Conservation (phyloP, 179 eudicot species). For the Beta lomatogona region DNA sequence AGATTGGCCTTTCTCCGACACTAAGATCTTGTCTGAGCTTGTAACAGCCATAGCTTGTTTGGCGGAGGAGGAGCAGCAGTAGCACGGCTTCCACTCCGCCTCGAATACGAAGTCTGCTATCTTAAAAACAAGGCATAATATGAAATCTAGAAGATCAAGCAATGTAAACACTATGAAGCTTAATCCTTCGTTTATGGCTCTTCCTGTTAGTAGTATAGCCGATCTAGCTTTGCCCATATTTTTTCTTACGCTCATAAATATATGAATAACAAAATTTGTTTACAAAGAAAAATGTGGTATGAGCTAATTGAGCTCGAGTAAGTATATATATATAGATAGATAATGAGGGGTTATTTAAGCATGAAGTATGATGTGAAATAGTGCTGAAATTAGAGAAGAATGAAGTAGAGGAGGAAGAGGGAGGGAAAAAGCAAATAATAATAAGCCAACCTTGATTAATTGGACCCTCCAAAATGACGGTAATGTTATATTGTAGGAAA, state of each 20-base stretch:
- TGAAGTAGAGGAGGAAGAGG: neutral
- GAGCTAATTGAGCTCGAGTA: neutral
- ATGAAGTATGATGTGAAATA: neutral
- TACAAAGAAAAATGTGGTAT: neutral
- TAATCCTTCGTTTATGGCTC: conserved; percentile 46
- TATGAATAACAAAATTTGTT: neutral
- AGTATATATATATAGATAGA: neutral
- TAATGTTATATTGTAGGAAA: neutral
- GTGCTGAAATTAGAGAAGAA: neutral
- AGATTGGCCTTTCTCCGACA: conserved; percentile 59
- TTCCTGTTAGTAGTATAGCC: conserved; percentile 39
- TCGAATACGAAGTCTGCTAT: conserved; percentile 62
- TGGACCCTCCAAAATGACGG: conserved; percentile 20
- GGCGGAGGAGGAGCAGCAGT: conserved; percentile 55
- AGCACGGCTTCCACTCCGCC: conserved; percentile 79
- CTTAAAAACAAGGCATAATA: conserved; percentile 62
- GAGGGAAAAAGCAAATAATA: neutral
- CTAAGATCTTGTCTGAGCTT: conserved; percentile 59
- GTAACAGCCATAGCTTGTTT: conserved; percentile 38
- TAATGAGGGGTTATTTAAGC: neutral
- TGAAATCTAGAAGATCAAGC: conserved; percentile 62
- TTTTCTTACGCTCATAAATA: conserved; percentile 9
- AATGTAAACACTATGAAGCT: conserved; percentile 66
- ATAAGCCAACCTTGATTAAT: conserved; percentile 30
- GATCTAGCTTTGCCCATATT: conserved; percentile 24